phyloP scores from a whole-genome alignment of 495 filamentous ascomycete species.

The Penicillium arizonense region DNA sequence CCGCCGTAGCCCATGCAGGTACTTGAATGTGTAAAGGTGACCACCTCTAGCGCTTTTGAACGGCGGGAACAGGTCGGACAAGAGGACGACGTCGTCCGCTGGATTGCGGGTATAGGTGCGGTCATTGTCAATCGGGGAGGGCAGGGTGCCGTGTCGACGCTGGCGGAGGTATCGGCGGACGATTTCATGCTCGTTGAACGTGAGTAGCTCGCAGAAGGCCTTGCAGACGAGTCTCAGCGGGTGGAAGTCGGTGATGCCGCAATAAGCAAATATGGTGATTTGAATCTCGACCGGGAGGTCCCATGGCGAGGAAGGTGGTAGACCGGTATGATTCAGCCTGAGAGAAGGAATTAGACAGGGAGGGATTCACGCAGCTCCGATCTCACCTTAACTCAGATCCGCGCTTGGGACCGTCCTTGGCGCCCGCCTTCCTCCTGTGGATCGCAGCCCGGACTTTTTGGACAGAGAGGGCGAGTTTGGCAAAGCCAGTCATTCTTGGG shows the following conservation, averaged over 20 bases:
- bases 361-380: neutral
- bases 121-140: constrained; percentile 39
- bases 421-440: constrained; percentile 28
- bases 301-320: constrained; percentile 34
- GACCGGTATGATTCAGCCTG: constrained; percentile 12
- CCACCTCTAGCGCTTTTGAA: constrained; percentile 44
- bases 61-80: constrained; percentile 46
- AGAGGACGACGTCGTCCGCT: constrained; percentile 44
- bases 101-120: constrained; percentile 44
- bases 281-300: constrained; percentile 45
- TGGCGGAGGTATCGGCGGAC: constrained; percentile 43
- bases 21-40: constrained; percentile 45
- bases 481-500: constrained; percentile 39
- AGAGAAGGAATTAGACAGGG: neutral
- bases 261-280: constrained; percentile 44
- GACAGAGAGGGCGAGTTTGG: constrained; percentile 32
- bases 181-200: constrained; percentile 39
- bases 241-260: constrained; percentile 37
- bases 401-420: constrained; percentile 20
- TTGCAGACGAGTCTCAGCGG: constrained; percentile 41
- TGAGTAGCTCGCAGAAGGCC: constrained; percentile 36
- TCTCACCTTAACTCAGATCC: constrained; percentile 22
- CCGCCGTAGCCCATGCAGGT: constrained; percentile 36
- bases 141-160: constrained; percentile 46
- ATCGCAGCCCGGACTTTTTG: constrained; percentile 37